These are phyloP conservation scores for Geotrichum histeridarum DNA, from an alignment of 1,139 yeast species.

Conservation along the genomic window DNA sequence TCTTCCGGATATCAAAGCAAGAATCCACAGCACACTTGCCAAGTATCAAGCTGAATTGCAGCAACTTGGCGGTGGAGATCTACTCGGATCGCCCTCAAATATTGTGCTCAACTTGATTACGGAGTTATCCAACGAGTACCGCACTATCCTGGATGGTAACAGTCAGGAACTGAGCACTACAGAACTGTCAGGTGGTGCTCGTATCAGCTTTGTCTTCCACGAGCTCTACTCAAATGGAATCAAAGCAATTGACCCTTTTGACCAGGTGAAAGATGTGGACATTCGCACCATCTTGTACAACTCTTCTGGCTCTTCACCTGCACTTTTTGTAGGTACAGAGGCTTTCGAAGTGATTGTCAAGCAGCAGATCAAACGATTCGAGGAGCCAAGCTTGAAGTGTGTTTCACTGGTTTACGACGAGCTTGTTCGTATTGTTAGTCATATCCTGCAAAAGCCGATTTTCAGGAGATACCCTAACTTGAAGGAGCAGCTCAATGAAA, in stretches of 20 bases:
- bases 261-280: slow-evolving; percentile 92
- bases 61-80: slow-evolving; percentile 66
- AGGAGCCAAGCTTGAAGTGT: slow-evolving; percentile 90
- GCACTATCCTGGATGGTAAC: slow-evolving; percentile 88
- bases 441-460: slow-evolving; percentile 71
- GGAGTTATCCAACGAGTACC: slow-evolving; percentile 85
- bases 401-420: slow-evolving; percentile 91
- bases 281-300: slow-evolving; percentile 89
- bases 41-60: slow-evolving; percentile 78
- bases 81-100: slow-evolving; percentile 83
- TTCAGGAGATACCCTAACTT: slow-evolving; percentile 86
- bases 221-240: slow-evolving; percentile 93
- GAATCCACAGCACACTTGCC: slow-evolving; percentile 83
- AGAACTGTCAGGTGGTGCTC: slow-evolving; percentile 94
- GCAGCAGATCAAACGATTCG: slow-evolving; percentile 90
- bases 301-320: slow-evolving; percentile 94
- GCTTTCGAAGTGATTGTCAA: slow-evolving; percentile 94
- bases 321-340: slow-evolving; percentile 94
- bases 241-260: slow-evolving; percentile 90
- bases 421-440: slow-evolving; percentile 83
- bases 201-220: slow-evolving; percentile 95
- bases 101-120: slow-evolving; percentile 88
- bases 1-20: slow-evolving; percentile 87
- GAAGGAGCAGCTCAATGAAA: slow-evolving; percentile 78
- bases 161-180: slow-evolving; percentile 76